Percentiles rank a stretch among this genome's conserved stretches.
Evolutionary conservation across 495 filamentous ascomycete genomes (phyloP).

Genomic region (Hypoxylon lienhwacheense): DNA sequence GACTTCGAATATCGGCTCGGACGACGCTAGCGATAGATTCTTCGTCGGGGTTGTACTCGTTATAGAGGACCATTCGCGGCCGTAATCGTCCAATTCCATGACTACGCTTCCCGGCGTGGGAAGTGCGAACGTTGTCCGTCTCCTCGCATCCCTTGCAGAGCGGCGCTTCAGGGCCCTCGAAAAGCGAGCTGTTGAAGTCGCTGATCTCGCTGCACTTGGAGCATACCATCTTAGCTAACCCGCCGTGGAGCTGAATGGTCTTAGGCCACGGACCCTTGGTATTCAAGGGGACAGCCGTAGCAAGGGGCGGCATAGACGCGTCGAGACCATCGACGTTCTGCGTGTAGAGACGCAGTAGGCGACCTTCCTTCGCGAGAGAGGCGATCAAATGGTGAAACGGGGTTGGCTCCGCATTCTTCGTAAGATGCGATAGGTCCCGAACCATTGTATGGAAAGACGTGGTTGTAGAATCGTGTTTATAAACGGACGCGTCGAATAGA

Average conservation of each 20-base stretch:
- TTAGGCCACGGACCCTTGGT: conserved; percentile 87
- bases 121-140: conserved; percentile 72
- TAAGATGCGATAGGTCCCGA: conserved; percentile 76
- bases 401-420: conserved; percentile 75
- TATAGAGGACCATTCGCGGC: conserved; percentile 94
- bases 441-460: conserved; percentile 95
- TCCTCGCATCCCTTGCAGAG: conserved; percentile 73
- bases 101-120: conserved; percentile 82
- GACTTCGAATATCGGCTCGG: conserved; percentile 74
- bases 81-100: conserved; percentile 90
- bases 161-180: conserved; percentile 83
- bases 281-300: conserved; percentile 70
- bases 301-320: conserved; percentile 76
- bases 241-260: conserved; percentile 92
- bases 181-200: conserved; percentile 75
- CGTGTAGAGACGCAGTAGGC: conserved; percentile 88
- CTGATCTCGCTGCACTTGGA: conserved; percentile 81
- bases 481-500: conserved; percentile 96
- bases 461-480: conserved; percentile 84
- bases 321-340: conserved; percentile 98
- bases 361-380: conserved; percentile 82
- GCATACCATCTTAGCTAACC: conserved; percentile 93
- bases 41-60: conserved; percentile 94
- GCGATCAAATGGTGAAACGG: conserved; percentile 93
- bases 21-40: conserved; percentile 93